Percentiles rank a stretch among this genome's conserved stretches.
phyloP scores from a whole-genome alignment of 1,284 basidiomycete species.

The Trichosporon asahii region DNA sequence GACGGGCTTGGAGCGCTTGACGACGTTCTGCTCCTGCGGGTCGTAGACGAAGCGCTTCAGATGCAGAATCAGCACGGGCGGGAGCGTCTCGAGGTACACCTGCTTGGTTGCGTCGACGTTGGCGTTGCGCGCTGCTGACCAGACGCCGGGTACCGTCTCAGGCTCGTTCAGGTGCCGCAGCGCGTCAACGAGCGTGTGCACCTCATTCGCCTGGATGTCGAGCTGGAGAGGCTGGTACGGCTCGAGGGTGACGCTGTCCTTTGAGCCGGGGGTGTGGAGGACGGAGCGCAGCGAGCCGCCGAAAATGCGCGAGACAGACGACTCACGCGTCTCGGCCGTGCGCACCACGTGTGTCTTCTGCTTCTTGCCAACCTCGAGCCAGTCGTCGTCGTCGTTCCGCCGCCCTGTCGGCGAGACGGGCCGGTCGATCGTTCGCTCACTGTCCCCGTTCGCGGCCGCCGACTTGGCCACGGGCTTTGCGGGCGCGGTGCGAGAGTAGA shows the following conservation, averaged over 20 bases:
- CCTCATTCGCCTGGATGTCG: conserved; percentile 79
- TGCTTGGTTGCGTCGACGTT: conserved; percentile 82
- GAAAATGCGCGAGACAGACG: conserved; percentile 87
- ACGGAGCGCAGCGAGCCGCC: conserved; percentile 90
- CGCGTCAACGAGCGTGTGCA: conserved; percentile 79
- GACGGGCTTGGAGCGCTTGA: conserved; percentile 81
- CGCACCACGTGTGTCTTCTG: conserved; percentile 80
- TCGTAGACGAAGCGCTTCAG: conserved; percentile 93
- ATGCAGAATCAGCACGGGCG: conserved; percentile 82
- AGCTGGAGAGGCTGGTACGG: conserved; percentile 87
- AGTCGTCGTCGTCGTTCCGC: conserved; percentile 54
- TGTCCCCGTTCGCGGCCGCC: conserved; percentile 26
- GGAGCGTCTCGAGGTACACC: conserved; percentile 78
- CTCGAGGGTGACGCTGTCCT: conserved; percentile 84
- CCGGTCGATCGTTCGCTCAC: conserved; percentile 43
- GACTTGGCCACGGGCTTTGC: conserved; percentile 25
- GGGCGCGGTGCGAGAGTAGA: conserved; percentile 54
- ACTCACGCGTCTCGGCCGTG: conserved; percentile 73
- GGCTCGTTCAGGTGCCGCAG: conserved; percentile 74
- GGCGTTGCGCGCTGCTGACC: conserved; percentile 59
- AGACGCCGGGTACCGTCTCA: conserved; percentile 73
- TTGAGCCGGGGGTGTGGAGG: conserved; percentile 72
- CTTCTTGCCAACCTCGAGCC: conserved; percentile 90
- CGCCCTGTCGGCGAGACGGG: conserved; percentile 47
- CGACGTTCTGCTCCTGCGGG: conserved; percentile 57